Evolutionary conservation across 2,329 filamentous ascomycete genomes (phyloP), one percentile per base, ranked within the genome.

Genomic region (Xylariaceae sp.): DNA sequence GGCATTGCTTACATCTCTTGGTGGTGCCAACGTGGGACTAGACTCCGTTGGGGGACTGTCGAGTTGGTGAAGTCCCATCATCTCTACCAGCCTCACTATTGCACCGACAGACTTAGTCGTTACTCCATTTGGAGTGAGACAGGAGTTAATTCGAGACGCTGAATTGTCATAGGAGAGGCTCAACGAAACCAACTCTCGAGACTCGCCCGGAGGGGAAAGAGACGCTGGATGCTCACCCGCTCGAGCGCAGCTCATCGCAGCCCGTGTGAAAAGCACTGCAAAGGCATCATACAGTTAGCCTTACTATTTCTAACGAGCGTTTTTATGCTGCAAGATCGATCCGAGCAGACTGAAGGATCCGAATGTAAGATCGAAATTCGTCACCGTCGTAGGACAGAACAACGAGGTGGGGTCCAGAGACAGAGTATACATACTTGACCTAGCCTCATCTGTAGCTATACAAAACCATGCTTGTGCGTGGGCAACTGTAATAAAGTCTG

Each of bases 381-480:
- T 36, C 33, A 12, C 4, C 33, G 5, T 36, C 32, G 9, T 36
- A 15, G 9, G 33, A 36, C 12, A 12, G 12, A 14, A 12, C 12
- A 3, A 14, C 4, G 33, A 36, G 33, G 10, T 15, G 12, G 33
- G 33, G 10, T 5, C 10, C 33, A 36, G 15, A 10, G 10, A 15
- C 33, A 36, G 43, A 33, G 10, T 15, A 12, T 38, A 53, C 53
- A 30, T 47, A 55, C 53, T 87, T 57, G 80, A 78, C 64, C 87
- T 91, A 59, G 92, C 94, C 66, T 97, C 92, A 61, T 90, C 90
- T 1, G 79, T 82, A 3, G 81, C 78, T 36, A 90, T 78, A 5
- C 96, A 71, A 1, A 78, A 75, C 89, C 90, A 95, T 0, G 87
- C 76, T 65, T 96, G 92, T 11, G 86, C 87, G 64, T 94, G 87